Evolutionary conservation across 352 stramenopile genomes (phyloP), one percentile per base, ranked within the genome.

Genomic region (Pelagophyceae sp.): DNA sequence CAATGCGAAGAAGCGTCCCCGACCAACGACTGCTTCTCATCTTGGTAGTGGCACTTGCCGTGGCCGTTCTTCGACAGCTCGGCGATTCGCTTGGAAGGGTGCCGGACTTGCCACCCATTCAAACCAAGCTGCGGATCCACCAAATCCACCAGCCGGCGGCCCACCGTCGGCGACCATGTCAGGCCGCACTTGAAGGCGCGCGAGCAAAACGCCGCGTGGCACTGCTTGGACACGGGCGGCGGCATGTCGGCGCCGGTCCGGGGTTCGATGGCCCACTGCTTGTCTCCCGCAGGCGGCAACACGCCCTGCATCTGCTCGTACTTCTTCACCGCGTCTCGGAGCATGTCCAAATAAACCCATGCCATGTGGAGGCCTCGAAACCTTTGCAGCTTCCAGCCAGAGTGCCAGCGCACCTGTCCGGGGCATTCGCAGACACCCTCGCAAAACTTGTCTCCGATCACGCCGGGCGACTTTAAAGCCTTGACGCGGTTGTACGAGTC

Each of bases 291-390:
- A 2, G 35, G 35, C 38, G 67, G 67, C 35, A 58, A 2, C 6
- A 2, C 2, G 20, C 5, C 33, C 15, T 60, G 35, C 0, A 74
- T 33, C 38, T 32, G 2, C 1, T 17, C 5, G 67, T 51, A 51
- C 2, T 17, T 1, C 2, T 2, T 31, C 11, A 74, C 15, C 15
- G 67, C 33, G 2, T 51, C 15, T 11, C 1, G 15, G 11, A 74
- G 35, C 15, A 74, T 33, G 35, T 51, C 37, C 15, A 74, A n/a
- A n/a, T 74, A 74, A 3, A 20, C 23, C 35, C 20, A 37, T 1
- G 67, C 67, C 67, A 74, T 74, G 38, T 74, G 67, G 67, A 58
- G 33, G 35, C 67, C 67, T 5, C 67, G 67, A 37, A 58, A 74
- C 15, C 67, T 33, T 37, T 74, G 67, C 67, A 74, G 25, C 38